Evolutionary conservation across 495 filamentous ascomycete genomes (phyloP).

Genomic region (Endocarpon pusillum): DNA sequence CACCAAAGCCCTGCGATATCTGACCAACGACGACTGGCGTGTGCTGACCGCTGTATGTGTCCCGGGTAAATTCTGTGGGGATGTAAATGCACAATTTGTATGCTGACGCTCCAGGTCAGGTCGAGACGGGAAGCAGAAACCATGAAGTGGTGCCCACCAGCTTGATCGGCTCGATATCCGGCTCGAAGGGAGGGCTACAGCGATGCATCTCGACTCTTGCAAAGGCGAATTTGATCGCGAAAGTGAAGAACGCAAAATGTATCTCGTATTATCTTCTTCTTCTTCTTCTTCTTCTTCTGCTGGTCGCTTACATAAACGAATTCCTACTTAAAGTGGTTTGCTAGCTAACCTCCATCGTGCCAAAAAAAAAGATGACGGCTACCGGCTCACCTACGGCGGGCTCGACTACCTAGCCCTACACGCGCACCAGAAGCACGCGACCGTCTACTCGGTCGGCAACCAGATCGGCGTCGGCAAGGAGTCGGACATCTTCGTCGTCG

Average conservation of each 20-base stretch:
- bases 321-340: too few species aligned
- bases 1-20: slow-evolving; percentile 76
- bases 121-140: slow-evolving; percentile 85
- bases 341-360: slow-evolving; percentile 1
- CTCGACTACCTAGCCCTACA: slow-evolving; percentile 92
- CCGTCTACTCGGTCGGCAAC: slow-evolving; percentile 79
- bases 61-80: too few species aligned
- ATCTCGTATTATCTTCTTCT: slow-evolving; percentile 8
- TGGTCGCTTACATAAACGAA: neutral
- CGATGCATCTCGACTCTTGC: slow-evolving; percentile 76
- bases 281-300: neutral
- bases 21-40: slow-evolving; percentile 83
- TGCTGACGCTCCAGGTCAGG: slow-evolving; percentile 31
- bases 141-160: slow-evolving; percentile 91
- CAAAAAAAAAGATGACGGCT: slow-evolving; percentile 58
- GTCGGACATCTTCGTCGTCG: slow-evolving; percentile 86
- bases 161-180: slow-evolving; percentile 66
- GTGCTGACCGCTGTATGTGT: slow-evolving; percentile 73
- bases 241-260: slow-evolving; percentile 87
- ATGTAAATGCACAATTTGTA: too few species aligned
- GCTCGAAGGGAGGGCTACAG: slow-evolving; percentile 72
- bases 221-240: slow-evolving; percentile 81
- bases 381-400: slow-evolving; percentile 90
- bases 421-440: slow-evolving; percentile 58
- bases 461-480: slow-evolving; percentile 97